Evolutionary conservation across 108 stramenopile species (phyloP), one percentile per base, ranked within the genome.

Genomic region (Hondaea fermentalgiana): DNA sequence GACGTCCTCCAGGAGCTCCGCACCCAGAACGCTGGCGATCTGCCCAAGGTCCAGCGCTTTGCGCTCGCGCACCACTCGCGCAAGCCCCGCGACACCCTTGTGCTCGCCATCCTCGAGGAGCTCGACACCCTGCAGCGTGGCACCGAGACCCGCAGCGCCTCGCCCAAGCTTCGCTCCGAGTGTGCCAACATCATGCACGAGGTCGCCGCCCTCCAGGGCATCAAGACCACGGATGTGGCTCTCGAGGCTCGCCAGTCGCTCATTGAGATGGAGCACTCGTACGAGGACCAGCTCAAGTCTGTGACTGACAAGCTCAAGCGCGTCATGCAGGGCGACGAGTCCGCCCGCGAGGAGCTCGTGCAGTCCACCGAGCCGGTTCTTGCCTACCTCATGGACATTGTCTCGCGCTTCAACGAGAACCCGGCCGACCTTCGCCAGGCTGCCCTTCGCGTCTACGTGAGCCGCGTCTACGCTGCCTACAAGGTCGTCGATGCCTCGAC

Each of bases 231-330:
- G 17, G 72, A 93, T 58, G 93, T 97, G 45, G 96, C 97, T 29
- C 92, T 96, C 60, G 88, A 92, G 60, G 97, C 97, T 53, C 93
- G 97, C 60, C 96, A 97, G 87, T 90, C 97, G 57, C 94, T 98
- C 5, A 93, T 98, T 88, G 95, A 96, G 90, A 96, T 97, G 90
- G 96, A 95, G 57, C 94, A 95, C 92, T 97, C 98, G n/a, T 97
- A 94, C 89, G 92, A 96, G 44, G 93, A 95, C 69, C 93, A 96
- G 90, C 92, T 97, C 72, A 49, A 45, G 55, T 3, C 49, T n/a
- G 88, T 88, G 5, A 59, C 91, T 57, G 60, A 96, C 47, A 87
- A 53, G 87, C 88, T 87, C 21, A 87, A n/a, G 29, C 51, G 42
- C 44, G 25, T 16, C 76, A 53, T 60, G 14, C 5, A 10, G 45